Evolutionary conservation across 2,329 filamentous ascomycete species (phyloP).

Genomic region (Phaeosphaeriaceae sp.): DNA sequence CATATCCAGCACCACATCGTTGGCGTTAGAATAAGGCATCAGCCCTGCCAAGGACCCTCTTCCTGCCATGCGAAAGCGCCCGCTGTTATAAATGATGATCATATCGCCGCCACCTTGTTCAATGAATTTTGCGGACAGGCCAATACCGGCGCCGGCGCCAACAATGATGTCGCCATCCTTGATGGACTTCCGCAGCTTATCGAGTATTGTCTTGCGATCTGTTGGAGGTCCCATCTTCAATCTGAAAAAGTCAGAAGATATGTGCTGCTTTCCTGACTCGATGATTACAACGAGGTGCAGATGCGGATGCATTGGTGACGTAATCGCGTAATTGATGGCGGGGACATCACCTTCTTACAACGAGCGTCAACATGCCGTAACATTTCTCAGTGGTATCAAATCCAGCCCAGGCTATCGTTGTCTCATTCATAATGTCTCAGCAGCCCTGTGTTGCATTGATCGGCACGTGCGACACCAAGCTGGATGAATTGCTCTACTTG

Average conservation of each 20-base stretch:
- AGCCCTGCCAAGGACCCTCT: slow-evolving; percentile 72
- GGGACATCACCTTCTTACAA: neutral
- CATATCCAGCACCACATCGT: slow-evolving; percentile 74
- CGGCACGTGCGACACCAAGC: slow-evolving; percentile 71
- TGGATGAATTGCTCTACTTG: slow-evolving; percentile 65
- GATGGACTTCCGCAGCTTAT: slow-evolving; percentile 60
- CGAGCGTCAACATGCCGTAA: neutral
- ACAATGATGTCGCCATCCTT: slow-evolving; percentile 65
- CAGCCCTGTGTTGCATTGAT: slow-evolving; percentile 58
- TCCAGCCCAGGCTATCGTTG: neutral
- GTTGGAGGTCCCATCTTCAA: slow-evolving; percentile 63
- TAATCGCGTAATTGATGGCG: slow-evolving; percentile 4
- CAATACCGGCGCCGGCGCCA: slow-evolving; percentile 73
- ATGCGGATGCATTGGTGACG: slow-evolving; percentile 14
- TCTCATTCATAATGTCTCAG: neutral
- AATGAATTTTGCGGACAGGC: slow-evolving; percentile 73
- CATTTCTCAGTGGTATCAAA: neutral
- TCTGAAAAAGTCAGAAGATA: neutral
- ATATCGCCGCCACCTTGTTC: slow-evolving; percentile 73
- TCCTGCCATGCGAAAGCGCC: slow-evolving; percentile 76
- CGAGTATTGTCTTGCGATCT: slow-evolving; percentile 63
- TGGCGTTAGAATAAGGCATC: slow-evolving; percentile 76
- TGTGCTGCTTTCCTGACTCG: neutral
- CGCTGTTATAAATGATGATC: slow-evolving; percentile 76
- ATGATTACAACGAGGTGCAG: neutral